Evolutionary conservation across 2,329 filamentous ascomycete species (phyloP), one percentile per base, ranked within the genome.

Genomic region (Xylariaceae sp.): DNA sequence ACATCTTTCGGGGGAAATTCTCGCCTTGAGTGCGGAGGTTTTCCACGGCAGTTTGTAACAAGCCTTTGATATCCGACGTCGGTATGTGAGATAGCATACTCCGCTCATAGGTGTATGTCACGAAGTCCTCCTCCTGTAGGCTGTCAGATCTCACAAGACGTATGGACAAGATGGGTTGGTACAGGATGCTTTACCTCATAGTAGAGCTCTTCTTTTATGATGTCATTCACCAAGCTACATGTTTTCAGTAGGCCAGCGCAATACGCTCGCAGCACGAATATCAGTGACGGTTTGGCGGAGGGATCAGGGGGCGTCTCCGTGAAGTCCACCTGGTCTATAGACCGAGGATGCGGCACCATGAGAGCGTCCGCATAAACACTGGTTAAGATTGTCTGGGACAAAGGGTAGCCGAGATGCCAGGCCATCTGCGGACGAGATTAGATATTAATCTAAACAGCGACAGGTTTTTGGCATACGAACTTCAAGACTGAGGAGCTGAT

Each of bases 321-420:
- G 62, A 91, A 91, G 52, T 81, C 76, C 8, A 86, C 86, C 37
- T 89, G 79, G 2, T 84, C 74, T 30, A 95, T 73, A 4, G 71
- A 80, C 37, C 73, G 74, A 3, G 88, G 86, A 32, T 80, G 77
- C 0, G 88, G 86, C 73, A 85, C 87, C 56, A 96, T 74, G 12
- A 99, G 77, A 47, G 84, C 84, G 64, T 96, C 91, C 54, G 97
- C 82, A 69, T 99, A 94, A 35, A 95, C 78, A 50, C 90, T 96
- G 4, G 91, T 96, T 68, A 97, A 91, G 1, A 99, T 75, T 0
- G 94, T 97, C 70, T 97, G 94, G 1, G 92, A 95, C 6, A 99
- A 80, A 1, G 94, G 91, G 67, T 96, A 91, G n/a, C 95, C 94
- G 64, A 89, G 84, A 69, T 97, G 91, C 91, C 95, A 99, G 59